Evolutionary conservation across 1,284 basidiomycete genomes (phyloP), one percentile per base, ranked within the genome.

Genomic region (Moesziomyces parantarcticus): DNA sequence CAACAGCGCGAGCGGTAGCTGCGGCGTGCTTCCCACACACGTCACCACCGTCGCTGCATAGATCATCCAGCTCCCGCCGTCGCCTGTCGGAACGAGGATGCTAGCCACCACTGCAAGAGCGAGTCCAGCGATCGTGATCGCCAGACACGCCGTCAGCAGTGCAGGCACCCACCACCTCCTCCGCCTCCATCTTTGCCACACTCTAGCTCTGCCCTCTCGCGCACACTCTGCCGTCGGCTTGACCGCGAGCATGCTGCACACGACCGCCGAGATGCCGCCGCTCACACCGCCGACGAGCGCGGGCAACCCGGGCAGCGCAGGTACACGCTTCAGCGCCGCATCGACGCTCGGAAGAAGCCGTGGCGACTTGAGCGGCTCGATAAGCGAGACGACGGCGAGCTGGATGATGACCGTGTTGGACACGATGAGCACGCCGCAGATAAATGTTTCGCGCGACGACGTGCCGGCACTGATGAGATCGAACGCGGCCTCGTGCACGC

Each of bases 361-460:
- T 1, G 40, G 29, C 21, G 39, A 47, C 22, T 56, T 55, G 22
- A 62, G 34, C 20, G 59, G 53, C 13, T 42, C 62, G 6, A 64
- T 50, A n/a, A 57, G 47, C 36, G 55, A 64, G 3, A 64, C 29
- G 2, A 64, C 62, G 7, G 62, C 62, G 5, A 58, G 46, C 47
- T 64, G 62, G 6, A 64, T 45, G 23, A 64, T 58, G 32, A 52
- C 50, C 5, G 62, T 64, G 22, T 64, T 64, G 26, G 55, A 58
- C 3, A 64, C 56, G 26, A 64, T 58, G 8, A 64, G 47, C 6
- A 64, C 62, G n/a, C 55, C 62, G n/a, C 50, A 52, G 21, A 64
- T 58, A 43, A 64, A 64, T 3, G 62, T 64, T 18, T 64, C 62
- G 42, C 62, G 62, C 3, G 62, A 64, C 20, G 62, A 64, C 20